Evolutionary conservation across 306 rosid genomes (phyloP), one percentile per base, ranked within the genome.

Genomic region (Fragaria nilgerrensis): DNA sequence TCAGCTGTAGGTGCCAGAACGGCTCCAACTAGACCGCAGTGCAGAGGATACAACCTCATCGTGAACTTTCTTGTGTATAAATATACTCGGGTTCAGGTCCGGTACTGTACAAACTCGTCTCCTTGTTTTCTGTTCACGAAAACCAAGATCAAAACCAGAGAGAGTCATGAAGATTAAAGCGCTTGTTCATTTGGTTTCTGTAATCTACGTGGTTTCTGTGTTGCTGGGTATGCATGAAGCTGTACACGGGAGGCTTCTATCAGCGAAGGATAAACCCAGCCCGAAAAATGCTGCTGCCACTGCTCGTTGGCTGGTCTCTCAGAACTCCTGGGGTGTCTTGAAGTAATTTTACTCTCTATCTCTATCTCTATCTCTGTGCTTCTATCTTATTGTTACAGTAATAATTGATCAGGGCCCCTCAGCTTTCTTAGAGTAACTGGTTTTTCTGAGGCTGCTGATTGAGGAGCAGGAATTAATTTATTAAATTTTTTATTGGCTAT

Each of bases 261-360:
- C 80, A 0, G 49, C 44, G 37, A 45, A 82, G 7, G 70, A 8
- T 17, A 94, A 91, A 86, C 97, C 97, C 52, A 84, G 87, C 90
- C 97, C 91, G 5, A 45, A 82, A 16, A 69, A 87, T 58, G 89
- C 92, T 66, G 88, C 90, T 10, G 93, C 92, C 5, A 82, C 90
- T 41, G 96, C 98, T 79, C 98, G 96, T 36, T 91, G 98, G 97
- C 79, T 94, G 80, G 85, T 88, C 77, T 82, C 96, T 50, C 85
- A 79, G 76, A 94, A 87, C 81, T 84, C 77, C 55, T 94, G 93
- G 98, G 98, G 96, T 11, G 93, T 87, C 85, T 75, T 91, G 72
- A 91, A 85, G 98, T 90, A 19, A 8, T 44, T 50, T 78, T 2
- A 10, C 63, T 72, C 19, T 61, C 84, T 41, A 59, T 48, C 72